phyloP scores from a whole-genome alignment of 768 basidiomycete genomes.

The Lactarius hatsudake region DNA sequence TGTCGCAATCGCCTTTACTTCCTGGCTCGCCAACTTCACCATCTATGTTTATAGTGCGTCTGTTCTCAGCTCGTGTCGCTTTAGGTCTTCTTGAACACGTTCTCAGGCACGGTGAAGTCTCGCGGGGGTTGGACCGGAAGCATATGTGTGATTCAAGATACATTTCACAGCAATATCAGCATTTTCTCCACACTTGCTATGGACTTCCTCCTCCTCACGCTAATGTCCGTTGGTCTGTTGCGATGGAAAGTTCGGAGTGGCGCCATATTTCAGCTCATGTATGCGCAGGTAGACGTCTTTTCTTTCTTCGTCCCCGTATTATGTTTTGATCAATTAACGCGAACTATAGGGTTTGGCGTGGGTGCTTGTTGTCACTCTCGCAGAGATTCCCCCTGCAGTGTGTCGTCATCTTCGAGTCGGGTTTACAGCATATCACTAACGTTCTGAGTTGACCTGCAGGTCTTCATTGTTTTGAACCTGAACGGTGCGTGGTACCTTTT shows the following conservation, averaged over 20 bases:
- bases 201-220: conserved; percentile 1
- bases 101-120: neutral
- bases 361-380: neutral
- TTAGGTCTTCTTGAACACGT: too few species aligned
- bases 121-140: neutral
- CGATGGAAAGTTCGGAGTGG: conserved; percentile 6
- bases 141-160: neutral
- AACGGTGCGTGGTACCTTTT: conserved; percentile 4
- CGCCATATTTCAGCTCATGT: conserved; percentile 1
- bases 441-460: neutral
- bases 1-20: neutral
- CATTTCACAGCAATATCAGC: neutral
- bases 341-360: conserved; percentile 5
- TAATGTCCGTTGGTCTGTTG: conserved; percentile 10
- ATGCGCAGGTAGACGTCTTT: neutral
- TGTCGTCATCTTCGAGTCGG: neutral
- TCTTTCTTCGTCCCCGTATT: neutral
- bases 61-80: neutral
- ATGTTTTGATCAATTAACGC: neutral
- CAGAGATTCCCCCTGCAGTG: conserved; percentile 7
- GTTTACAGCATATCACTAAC: neutral
- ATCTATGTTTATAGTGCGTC: conserved; percentile 3
- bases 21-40: neutral
- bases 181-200: neutral
- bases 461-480: conserved; percentile 5